A percentile compares a stretch with the other conserved stretches of the same genome.
These are phyloP conservation scores for Danielozyma ontarioensis DNA, from an alignment of 805 yeast species.

Conservation along the genomic window DNA sequence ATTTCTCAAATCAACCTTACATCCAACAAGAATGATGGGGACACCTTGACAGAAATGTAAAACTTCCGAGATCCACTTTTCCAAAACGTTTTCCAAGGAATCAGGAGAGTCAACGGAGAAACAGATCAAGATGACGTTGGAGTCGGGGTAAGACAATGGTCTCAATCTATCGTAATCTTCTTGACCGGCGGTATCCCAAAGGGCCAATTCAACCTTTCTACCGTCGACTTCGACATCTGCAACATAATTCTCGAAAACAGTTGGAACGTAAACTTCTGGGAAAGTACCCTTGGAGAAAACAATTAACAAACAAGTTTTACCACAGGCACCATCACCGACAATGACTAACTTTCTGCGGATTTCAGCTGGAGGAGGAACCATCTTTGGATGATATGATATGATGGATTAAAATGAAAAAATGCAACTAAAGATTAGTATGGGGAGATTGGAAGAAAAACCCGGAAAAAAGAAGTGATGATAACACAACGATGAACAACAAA, in stretches of 20 bases:
- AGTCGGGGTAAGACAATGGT: constrained; percentile 88
- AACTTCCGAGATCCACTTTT: constrained; percentile 93
- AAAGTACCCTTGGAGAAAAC: constrained; percentile 79
- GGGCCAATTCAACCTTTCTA: constrained; percentile 70
- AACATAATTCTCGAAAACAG: constrained; percentile 95
- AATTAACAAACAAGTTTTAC: constrained; percentile 87
- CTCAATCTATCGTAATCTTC: constrained; percentile 94
- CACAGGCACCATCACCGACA: constrained; percentile 98
- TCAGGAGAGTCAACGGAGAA: constrained; percentile 89
- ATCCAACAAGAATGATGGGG: constrained; percentile 88
- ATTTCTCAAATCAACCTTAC: constrained; percentile 84
- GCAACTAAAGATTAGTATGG: too few relatives aligned
- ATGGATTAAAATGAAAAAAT: too few relatives aligned
- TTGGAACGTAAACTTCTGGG: constrained; percentile 95
- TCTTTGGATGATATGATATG: too few relatives aligned
- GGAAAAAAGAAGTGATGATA: too few relatives aligned
- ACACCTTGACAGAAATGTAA: constrained; percentile 91
- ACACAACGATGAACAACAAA: too few relatives aligned
- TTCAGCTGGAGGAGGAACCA: constrained; percentile 48
- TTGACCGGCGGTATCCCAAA: constrained; percentile 99
- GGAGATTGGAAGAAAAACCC: too few relatives aligned
- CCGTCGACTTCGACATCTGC: constrained; percentile 77
- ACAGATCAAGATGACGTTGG: constrained; percentile 87
- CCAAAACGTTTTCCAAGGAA: constrained; percentile 88
- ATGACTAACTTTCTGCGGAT: constrained; percentile 81